Conservation (phyloP, 768 basidiomycete species). For the Gloeostereum incarnatum region DNA sequence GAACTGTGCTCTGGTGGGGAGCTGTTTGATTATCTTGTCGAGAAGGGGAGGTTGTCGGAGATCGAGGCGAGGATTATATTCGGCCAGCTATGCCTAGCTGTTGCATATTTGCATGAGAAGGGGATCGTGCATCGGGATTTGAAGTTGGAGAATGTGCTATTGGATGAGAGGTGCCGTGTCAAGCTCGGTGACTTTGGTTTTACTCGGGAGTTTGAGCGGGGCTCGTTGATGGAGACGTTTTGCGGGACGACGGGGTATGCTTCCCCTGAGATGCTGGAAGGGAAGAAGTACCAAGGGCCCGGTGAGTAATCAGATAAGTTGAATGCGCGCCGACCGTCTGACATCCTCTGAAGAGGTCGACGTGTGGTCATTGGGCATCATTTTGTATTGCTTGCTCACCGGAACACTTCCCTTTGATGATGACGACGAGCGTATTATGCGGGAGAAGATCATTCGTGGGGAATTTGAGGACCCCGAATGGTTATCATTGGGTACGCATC, state of each 20-base stretch:
- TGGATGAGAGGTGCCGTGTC: constrained; percentile 85
- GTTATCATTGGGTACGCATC: constrained; percentile 67
- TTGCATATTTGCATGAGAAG: constrained; percentile 86
- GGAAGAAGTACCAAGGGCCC: constrained; percentile 83
- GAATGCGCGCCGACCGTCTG: constrained; percentile 7
- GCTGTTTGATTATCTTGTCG: constrained; percentile 95
- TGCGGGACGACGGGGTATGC: constrained; percentile 95
- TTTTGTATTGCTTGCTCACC: constrained; percentile 82
- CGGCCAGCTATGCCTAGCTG: constrained; percentile 91
- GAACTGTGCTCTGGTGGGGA: constrained; percentile 97
- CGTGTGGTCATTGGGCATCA: constrained; percentile 90
- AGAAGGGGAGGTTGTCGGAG: constrained; percentile 83
- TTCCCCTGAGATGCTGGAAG: constrained; percentile 85
- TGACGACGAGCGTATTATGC: constrained; percentile 81
- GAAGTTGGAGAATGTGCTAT: constrained; percentile 90
- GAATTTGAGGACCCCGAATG: constrained; percentile 90
- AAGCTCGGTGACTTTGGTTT: constrained; percentile 96
- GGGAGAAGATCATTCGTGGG: constrained; percentile 71
- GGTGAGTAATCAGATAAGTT: constrained; percentile 33
- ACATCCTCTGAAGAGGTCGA: constrained; percentile 67
- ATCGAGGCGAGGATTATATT: constrained; percentile 83
- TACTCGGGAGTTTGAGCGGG: constrained; percentile 82
- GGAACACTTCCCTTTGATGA: constrained; percentile 89
- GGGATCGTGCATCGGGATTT: constrained; percentile 96
- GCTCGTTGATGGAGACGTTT: constrained; percentile 79